Conservation (phyloP, 441 rosid species). For the Gossypium aridum region DNA sequence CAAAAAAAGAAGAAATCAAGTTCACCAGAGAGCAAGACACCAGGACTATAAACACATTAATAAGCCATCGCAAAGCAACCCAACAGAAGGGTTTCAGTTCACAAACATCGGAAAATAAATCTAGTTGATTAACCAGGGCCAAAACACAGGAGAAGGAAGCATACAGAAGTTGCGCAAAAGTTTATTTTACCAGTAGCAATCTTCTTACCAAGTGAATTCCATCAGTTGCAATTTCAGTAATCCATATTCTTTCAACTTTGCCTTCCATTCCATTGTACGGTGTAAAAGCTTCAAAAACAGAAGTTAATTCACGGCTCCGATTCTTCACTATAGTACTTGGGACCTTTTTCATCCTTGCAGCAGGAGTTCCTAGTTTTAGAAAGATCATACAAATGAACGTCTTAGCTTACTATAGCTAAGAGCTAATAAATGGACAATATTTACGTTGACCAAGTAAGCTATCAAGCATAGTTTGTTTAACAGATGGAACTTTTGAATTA, state of each 20-base stretch:
- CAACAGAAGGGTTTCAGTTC: neutral
- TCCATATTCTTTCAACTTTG: constrained; percentile 84
- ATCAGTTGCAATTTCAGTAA: constrained; percentile 81
- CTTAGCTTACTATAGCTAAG: neutral
- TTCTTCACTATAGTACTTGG: constrained; percentile 77
- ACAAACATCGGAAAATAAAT: neutral
- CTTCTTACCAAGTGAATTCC: constrained; percentile 77
- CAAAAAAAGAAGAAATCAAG: neutral
- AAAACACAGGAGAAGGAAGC: neutral
- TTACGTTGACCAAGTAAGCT: neutral
- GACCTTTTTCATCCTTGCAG: constrained; percentile 96
- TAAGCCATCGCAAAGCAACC: neutral
- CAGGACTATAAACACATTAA: neutral
- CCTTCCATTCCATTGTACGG: constrained; percentile 85
- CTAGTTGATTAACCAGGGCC: neutral
- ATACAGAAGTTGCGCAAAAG: neutral
- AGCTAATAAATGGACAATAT: neutral
- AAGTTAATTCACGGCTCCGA: constrained; percentile 84
- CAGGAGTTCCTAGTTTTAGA: constrained; percentile 71
- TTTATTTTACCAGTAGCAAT: neutral
- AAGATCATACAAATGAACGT: constrained; percentile 1
- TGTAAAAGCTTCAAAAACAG: constrained; percentile 77
- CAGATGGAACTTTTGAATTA: neutral
- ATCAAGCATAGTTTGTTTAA: neutral
- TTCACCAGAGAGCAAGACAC: neutral